These are phyloP conservation scores for Urostyla sp. DNA, from an alignment of 73 alveolate species.

Conservation along the genomic window DNA sequence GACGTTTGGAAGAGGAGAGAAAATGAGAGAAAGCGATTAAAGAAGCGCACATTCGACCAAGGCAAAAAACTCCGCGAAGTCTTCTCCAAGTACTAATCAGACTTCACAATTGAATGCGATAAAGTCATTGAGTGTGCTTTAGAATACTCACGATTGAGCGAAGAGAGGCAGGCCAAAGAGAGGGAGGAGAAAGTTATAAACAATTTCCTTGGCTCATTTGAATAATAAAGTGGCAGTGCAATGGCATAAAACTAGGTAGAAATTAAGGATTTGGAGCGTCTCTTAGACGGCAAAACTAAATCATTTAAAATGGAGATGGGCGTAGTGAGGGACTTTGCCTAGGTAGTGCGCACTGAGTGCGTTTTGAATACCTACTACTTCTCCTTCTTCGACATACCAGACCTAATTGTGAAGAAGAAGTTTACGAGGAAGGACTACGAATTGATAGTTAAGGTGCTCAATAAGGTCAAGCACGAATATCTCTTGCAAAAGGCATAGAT, in stretches of 20 bases:
- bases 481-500: conserved; percentile 42
- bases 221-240: background rate
- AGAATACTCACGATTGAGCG: conserved; percentile 47
- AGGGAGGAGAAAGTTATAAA: conserved; percentile 48
- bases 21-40: conserved; percentile 43
- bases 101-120: conserved; percentile 57
- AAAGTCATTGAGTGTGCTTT: conserved; percentile 24
- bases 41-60: conserved; percentile 47
- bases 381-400: conserved; percentile 67
- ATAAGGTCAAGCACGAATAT: conserved; percentile 40
- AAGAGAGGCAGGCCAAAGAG: conserved; percentile 5
- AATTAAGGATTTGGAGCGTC: conserved; percentile 41
- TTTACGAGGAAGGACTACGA: conserved; percentile 50
- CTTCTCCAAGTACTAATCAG: conserved; percentile 35
- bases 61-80: conserved; percentile 53
- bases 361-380: conserved; percentile 66
- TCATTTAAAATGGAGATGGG: background rate
- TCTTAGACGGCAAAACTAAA: conserved; percentile 24
- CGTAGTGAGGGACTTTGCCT: conserved; percentile 55
- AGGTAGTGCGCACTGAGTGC: conserved; percentile 63
- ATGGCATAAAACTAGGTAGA: conserved; percentile 30
- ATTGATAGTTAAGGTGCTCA: conserved; percentile 51
- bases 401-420: conserved; percentile 61
- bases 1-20: conserved; percentile 63
- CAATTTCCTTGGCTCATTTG: conserved; percentile 44